Evolutionary conservation across 163 green algal species (phyloP), one percentile per base, ranked within the genome.

Genomic region (Scenedesmus sp.): DNA sequence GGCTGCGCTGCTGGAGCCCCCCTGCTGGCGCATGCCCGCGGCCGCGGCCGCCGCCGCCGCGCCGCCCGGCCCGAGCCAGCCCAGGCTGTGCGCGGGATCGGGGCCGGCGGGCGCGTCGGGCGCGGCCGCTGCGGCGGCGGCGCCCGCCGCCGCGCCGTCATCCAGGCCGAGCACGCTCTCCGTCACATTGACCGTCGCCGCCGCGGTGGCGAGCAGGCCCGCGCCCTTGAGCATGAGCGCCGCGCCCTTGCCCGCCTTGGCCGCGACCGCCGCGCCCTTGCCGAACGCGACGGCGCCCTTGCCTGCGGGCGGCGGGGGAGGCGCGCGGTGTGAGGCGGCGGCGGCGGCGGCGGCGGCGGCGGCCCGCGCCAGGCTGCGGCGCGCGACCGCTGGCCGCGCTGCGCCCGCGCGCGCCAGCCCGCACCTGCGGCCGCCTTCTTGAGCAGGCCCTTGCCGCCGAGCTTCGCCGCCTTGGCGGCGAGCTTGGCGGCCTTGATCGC

Each of bases 371-470:
- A 57, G 48, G n/a, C n/a, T n/a, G n/a, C n/a, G n/a, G n/a, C n/a
- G n/a, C n/a, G n/a, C n/a, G n/a, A n/a, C n/a, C n/a, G n/a, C n/a
- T n/a, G n/a, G n/a, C n/a, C n/a, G n/a, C n/a, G n/a, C n/a, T n/a
- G n/a, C n/a, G n/a, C n/a, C n/a, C n/a, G n/a, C n/a, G n/a, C n/a
- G n/a, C n/a, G n/a, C n/a, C n/a, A 9, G 39, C 29, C 3, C 69
- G 18, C 22, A 77, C 69, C 69, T 67, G 54, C 69, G 57, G 69
- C 69, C 44, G 69, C 69, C 54, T 77, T 77, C 34, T 77, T 77
- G 36, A 77, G 62, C 13, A 67, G 10, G 17, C 22, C 69, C 69
- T 77, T 77, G 69, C 69, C 54, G n/a, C 69, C 69, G 31, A 77
- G 69, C 69, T 77, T 77, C 5, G 69, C 69, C n/a, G 69, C 69